phyloP scores from a whole-genome alignment of 192 early-diverging fungal species.

The Mortierella alpina region DNA sequence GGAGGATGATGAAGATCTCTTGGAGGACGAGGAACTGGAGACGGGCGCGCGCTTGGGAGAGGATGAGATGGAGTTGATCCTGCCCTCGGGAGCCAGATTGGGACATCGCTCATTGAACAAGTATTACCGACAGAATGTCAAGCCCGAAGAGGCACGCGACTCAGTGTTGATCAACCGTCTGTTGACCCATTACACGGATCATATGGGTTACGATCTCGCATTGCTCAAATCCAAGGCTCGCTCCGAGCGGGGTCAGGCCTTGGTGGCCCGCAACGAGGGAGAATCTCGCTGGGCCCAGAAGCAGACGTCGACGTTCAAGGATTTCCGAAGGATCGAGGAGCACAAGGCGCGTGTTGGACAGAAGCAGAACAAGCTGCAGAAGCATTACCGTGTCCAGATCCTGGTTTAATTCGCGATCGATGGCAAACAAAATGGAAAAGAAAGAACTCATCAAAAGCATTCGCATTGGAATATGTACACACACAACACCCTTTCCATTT shows the following conservation, averaged over 20 bases:
- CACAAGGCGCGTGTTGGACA: slow-evolving; percentile 75
- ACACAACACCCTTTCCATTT: too few relatives aligned
- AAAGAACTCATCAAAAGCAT: too few relatives aligned
- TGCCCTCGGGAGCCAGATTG: slow-evolving; percentile 85
- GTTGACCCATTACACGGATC: slow-evolving; percentile 74
- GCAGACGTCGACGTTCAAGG: slow-evolving; percentile 67
- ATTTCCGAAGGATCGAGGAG: slow-evolving; percentile 66
- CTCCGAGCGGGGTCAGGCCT: slow-evolving; percentile 51
- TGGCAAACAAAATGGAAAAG: not conserved
- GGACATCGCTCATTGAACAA: slow-evolving; percentile 84
- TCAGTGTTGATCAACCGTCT: slow-evolving; percentile 84
- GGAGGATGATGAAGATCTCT: slow-evolving; percentile 58
- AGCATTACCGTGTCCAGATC: slow-evolving; percentile 87
- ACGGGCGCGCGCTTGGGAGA: slow-evolving; percentile 66
- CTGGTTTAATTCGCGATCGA: slow-evolving; percentile 43
- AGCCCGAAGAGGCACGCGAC: slow-evolving; percentile 73
- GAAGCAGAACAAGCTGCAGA: slow-evolving; percentile 88
- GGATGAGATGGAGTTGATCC: slow-evolving; percentile 87
- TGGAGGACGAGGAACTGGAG: slow-evolving; percentile 43
- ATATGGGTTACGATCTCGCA: slow-evolving; percentile 57
- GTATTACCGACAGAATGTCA: slow-evolving; percentile 90
- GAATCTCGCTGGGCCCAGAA: slow-evolving; percentile 57
- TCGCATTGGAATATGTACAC: too few relatives aligned
- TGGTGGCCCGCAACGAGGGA: slow-evolving; percentile 51
- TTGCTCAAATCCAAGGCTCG: slow-evolving; percentile 54